These are phyloP conservation scores for Colletotrichum higginsianum DNA, from an alignment of 2,329 filamentous ascomycete genomes.

Conservation along the genomic window DNA sequence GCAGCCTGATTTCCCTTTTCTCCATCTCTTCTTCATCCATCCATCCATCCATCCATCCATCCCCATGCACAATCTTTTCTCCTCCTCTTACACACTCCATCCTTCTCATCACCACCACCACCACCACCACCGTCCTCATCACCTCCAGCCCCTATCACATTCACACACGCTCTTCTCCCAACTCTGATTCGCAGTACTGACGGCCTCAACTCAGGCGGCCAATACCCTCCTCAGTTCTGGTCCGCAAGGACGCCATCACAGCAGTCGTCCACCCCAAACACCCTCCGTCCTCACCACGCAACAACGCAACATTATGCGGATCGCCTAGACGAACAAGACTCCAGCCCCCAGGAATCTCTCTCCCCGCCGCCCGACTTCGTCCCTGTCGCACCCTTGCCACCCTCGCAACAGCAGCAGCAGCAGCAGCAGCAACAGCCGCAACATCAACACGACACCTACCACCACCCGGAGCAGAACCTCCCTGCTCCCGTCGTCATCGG, in stretches of 20 bases:
- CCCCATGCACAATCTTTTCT: background rate
- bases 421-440: conserved; percentile 45
- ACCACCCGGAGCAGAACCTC: conserved; percentile 27
- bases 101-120: conserved; percentile 9
- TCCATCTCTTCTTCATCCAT: background rate
- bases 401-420: conserved; percentile 54
- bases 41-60: background rate
- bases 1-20: conserved; percentile 2
- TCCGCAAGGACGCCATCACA: conserved; percentile 45
- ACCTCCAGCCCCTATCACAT: conserved; percentile 11
- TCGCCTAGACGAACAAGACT: conserved; percentile 43
- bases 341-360: conserved; percentile 47
- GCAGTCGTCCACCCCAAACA: conserved; percentile 44
- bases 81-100: conserved; percentile 5
- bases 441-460: background rate
- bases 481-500: conserved; percentile 34
- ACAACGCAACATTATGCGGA: conserved; percentile 38
- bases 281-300: conserved; percentile 40
- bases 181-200: conserved; percentile 39
- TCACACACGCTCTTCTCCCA: conserved; percentile 11
- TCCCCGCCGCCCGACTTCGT: conserved; percentile 55
- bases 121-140: background rate
- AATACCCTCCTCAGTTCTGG: conserved; percentile 43
- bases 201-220: conserved; percentile 42
- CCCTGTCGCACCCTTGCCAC: conserved; percentile 57